Base-by-base conservation (phyloP, 148 eudicot genomes). In the Suaeda aralocaspica region DNA sequence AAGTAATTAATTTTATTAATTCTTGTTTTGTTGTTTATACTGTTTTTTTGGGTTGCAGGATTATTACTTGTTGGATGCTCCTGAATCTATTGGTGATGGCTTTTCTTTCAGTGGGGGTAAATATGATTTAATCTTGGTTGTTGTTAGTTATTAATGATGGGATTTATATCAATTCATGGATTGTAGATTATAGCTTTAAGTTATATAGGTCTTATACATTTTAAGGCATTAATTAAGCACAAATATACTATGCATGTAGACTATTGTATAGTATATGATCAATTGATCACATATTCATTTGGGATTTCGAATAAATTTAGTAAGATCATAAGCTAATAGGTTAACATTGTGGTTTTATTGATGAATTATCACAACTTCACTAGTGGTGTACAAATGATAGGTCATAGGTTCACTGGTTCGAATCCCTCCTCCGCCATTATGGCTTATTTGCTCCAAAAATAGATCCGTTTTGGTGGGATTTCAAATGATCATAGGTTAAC, bases 101-200 rank as follows among this genome's bases (percentile, higher is more conserved):
- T 94, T 94, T 76, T 89, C 95, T 57, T 94, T 94, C 65, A 89
- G 92, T 71, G 99, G 99, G 83, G 99, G 99, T 94, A 60, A 76
- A 41, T 66, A 0, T 41, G 49, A 66, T 34, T 33, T 2, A 36
- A 56, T 9, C 60, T 56, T 29, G 33, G 33, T 59, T 18, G 30
- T 59, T n/a, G 41, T 59, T 7, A n/a, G n/a, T 31, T 59, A 16
- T 59, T 7, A 33, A 8, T 59, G 41, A 8, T 59, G 39, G 24
- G 5, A n/a, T n/a, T n/a, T n/a, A n/a, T n/a, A n/a, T n/a, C n/a
- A n/a, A n/a, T n/a, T n/a, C n/a, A n/a, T n/a, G n/a, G n/a, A n/a
- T n/a, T n/a, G n/a, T n/a, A n/a, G n/a, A n/a, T n/a, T n/a, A n/a
- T n/a, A n/a, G n/a, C n/a, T n/a, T n/a, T n/a, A n/a, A n/a, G n/a